Conservation (phyloP, 805 yeast species). For the Groenewaldozyma salmanticensis region DNA sequence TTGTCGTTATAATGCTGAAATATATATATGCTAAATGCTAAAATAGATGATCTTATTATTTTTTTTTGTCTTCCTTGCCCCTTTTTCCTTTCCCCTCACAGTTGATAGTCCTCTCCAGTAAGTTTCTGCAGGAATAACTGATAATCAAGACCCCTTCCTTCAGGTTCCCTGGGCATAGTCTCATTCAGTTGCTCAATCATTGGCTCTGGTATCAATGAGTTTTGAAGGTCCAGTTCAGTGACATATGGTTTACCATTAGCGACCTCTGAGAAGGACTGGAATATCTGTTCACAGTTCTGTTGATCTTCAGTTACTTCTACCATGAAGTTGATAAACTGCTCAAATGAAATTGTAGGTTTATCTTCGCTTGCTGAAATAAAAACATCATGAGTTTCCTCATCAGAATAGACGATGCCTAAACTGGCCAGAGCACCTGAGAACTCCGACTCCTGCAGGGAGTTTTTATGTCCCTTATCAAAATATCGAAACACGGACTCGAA, state of each 20-base stretch:
- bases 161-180: conserved; percentile 22
- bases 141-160: conserved; percentile 23
- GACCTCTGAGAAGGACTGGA: conserved; percentile 31
- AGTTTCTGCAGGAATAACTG: conserved; percentile 22
- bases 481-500: conserved; percentile 37
- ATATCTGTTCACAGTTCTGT: conserved; percentile 29
- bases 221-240: conserved; percentile 31
- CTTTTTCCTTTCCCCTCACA: too few relatives aligned
- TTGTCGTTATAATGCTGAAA: not conserved
- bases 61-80: too few relatives aligned
- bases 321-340: conserved; percentile 28
- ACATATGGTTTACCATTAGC: conserved; percentile 32
- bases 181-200: conserved; percentile 24
- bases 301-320: conserved; percentile 33
- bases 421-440: conserved; percentile 36
- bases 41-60: too few relatives aligned
- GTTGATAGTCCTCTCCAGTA: too few relatives aligned
- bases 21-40: not conserved
- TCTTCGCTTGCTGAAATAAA: conserved; percentile 25
- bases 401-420: conserved; percentile 31
- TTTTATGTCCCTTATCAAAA: conserved; percentile 30
- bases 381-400: conserved; percentile 30
- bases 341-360: conserved; percentile 22
- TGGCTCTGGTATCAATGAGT: conserved; percentile 27
- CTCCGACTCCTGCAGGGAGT: conserved; percentile 32